Percentiles rank a stretch among this genome's conserved stretches.
phyloP scores from a whole-genome alignment of 2,329 filamentous ascomycete genomes.

The Penicillium decumbens region DNA sequence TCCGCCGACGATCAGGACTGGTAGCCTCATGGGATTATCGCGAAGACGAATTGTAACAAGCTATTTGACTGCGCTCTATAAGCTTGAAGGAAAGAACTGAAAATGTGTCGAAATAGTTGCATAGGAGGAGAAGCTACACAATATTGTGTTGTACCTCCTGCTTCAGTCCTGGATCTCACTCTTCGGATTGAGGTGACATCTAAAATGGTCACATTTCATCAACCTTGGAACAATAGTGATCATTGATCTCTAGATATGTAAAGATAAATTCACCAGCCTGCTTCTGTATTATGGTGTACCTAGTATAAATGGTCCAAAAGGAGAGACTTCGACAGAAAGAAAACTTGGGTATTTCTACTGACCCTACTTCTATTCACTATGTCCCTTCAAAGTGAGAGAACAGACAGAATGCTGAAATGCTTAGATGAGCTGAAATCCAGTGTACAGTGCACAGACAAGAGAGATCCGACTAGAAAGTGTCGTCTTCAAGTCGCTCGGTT shows the following conservation, averaged over 20 bases:
- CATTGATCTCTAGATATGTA: neutral
- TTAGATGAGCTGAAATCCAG: neutral
- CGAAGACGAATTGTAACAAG: neutral
- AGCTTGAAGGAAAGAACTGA: neutral
- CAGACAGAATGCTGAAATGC: neutral
- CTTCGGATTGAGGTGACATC: neutral
- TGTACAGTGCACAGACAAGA: neutral
- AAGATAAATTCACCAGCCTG: neutral
- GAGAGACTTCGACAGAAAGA: neutral
- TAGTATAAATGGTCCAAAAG: neutral
- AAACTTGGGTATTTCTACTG: neutral
- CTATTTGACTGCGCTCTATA: neutral
- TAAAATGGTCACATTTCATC: neutral
- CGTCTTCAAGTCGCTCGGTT: conserved; percentile 41
- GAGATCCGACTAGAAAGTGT: conserved; percentile 39
- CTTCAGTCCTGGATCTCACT: conserved; percentile 18
- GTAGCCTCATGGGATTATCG: conserved; percentile 4
- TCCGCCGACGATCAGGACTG: conserved; percentile 37
- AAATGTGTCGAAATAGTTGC: neutral
- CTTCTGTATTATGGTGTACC: neutral
- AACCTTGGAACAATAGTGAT: neutral
- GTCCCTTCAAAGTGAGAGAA: neutral
- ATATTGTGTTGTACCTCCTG: neutral
- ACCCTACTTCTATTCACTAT: neutral
- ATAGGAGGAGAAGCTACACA: neutral